Conservation (phyloP, 2,329 filamentous ascomycete species). For the Sporothrix mexicana region DNA sequence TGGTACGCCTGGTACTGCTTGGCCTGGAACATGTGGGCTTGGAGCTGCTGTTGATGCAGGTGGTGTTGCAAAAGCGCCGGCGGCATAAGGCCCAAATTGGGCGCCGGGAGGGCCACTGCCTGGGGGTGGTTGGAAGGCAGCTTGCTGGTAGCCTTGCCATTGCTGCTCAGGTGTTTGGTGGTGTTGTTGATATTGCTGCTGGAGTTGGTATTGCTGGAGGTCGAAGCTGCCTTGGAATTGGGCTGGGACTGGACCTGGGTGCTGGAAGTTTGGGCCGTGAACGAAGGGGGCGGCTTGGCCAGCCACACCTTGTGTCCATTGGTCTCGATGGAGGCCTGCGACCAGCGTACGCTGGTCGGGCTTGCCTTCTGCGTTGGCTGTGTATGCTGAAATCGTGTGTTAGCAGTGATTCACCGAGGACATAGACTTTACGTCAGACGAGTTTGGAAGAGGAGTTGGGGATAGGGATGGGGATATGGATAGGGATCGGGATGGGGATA, state of each 20-base stretch:
- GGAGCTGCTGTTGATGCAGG: slow-evolving; percentile 1
- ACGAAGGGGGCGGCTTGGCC: not conserved
- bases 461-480: not conserved
- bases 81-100: not conserved
- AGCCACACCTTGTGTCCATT: slow-evolving; percentile 8
- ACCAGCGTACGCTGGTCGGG: slow-evolving; percentile 4
- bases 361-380: slow-evolving; percentile 3
- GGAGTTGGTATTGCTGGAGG: not conserved
- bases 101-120: not conserved
- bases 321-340: not conserved
- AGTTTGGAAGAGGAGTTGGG: not conserved
- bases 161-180: not conserved
- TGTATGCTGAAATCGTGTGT: not conserved
- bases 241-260: not conserved
- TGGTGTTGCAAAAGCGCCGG: not conserved
- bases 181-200: slow-evolving; percentile 19
- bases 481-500: not conserved
- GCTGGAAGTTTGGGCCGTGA: slow-evolving; percentile 15
- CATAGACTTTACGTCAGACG: not conserved
- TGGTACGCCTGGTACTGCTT: not conserved
- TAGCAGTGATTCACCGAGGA: not conserved
- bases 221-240: not conserved
- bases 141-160: not conserved
- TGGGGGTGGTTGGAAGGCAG: not conserved
- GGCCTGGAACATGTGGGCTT: not conserved